Percentiles rank a stretch among this genome's conserved stretches.
Evolutionary conservation across 108 stramenopile genomes (phyloP).

Genomic region (Cyclotella atomus): DNA sequence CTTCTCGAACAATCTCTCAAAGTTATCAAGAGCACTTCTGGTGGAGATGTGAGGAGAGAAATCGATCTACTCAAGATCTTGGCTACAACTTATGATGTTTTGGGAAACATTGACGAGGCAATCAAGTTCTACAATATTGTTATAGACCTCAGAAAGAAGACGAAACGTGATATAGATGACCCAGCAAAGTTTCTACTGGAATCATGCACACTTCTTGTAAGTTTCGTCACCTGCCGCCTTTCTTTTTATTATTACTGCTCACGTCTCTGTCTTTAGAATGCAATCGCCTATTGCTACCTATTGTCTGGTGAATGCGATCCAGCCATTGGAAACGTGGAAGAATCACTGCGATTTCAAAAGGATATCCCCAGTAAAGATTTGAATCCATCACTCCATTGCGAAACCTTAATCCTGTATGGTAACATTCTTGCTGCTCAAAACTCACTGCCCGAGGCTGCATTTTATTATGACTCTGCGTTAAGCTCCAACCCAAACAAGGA

Average conservation of each 20-base stretch:
- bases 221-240: neutral
- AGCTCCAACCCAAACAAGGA: neutral
- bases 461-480: neutral
- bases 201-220: neutral
- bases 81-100: neutral
- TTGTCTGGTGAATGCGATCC: neutral
- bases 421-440: neutral
- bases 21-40: neutral
- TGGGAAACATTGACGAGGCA: neutral
- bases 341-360: neutral
- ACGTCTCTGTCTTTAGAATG: neutral
- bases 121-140: neutral
- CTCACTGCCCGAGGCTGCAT: neutral
- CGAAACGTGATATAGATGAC: neutral
- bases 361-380: neutral
- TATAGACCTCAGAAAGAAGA: neutral
- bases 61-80: neutral
- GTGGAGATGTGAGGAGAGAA: neutral
- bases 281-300: neutral
- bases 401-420: constrained; percentile 3
- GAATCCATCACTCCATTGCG: neutral
- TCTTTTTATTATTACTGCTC: neutral
- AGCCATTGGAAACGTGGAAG: neutral
- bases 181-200: neutral
- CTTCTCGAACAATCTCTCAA: neutral